Conservation (phyloP, 441 rosid genomes). For the Metrosideros polymorpha region DNA sequence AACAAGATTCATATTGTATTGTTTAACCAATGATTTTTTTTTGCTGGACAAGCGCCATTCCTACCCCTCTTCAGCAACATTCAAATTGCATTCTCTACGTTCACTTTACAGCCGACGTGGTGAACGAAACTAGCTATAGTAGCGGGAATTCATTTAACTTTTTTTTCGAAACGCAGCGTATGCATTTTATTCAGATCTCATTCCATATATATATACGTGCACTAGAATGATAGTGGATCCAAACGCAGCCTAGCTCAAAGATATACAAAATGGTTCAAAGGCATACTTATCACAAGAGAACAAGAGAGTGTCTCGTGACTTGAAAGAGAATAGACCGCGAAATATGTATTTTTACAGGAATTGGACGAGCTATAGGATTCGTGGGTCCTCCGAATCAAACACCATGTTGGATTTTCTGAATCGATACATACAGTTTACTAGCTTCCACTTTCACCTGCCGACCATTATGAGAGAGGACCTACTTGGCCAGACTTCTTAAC, state of each 20-base stretch:
- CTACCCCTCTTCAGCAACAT: fast-evolving
- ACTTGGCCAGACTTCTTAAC: neutral
- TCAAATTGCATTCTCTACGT: neutral
- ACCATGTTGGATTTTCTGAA: neutral
- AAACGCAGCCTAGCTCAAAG: neutral
- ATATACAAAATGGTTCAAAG: neutral
- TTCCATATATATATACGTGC: neutral
- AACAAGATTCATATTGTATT: neutral
- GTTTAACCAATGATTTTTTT: too few relatives aligned
- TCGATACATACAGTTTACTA: neutral
- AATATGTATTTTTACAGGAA: neutral
- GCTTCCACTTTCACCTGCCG: neutral
- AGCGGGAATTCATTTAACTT: neutral
- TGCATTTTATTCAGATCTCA: neutral
- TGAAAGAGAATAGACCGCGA: neutral
- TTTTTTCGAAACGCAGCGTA: neutral
- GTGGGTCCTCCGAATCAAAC: neutral
- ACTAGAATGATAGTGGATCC: neutral
- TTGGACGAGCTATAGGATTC: neutral
- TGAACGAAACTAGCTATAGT: neutral
- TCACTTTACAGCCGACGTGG: fast-evolving
- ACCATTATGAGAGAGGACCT: neutral
- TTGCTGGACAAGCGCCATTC: neutral
- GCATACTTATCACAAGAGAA: neutral
- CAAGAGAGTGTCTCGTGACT: neutral